Percentiles rank a stretch among this genome's conserved stretches.
phyloP scores from a whole-genome alignment of 306 rosid genomes.

The Cicer pinnatifidum region DNA sequence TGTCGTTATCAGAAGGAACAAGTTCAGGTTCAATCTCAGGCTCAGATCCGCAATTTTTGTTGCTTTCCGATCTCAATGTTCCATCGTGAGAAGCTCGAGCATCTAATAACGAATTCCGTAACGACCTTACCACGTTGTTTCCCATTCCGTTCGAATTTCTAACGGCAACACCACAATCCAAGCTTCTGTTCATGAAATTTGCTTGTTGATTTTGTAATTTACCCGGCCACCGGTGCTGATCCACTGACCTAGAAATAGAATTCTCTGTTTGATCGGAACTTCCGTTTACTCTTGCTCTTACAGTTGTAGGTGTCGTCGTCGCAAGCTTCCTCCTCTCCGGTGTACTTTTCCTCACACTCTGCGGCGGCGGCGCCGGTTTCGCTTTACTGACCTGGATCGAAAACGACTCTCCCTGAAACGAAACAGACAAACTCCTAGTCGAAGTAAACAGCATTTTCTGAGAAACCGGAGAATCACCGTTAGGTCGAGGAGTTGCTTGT shows the following conservation, averaged over 20 bases:
- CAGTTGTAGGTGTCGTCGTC: constrained; percentile 43
- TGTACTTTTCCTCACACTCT: constrained; percentile 63
- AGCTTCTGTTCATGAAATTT: constrained; percentile 63
- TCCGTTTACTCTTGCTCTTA: constrained; percentile 47
- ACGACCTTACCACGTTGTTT: constrained; percentile 61
- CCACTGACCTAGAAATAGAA: constrained; percentile 54
- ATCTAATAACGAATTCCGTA: constrained; percentile 61
- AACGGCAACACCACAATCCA: constrained; percentile 59
- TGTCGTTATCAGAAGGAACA: constrained; percentile 70
- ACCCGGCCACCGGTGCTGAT: constrained; percentile 80
- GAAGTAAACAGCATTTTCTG: constrained; percentile 82
- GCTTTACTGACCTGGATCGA: constrained; percentile 76
- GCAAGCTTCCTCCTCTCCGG: constrained; percentile 77
- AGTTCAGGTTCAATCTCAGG: constrained; percentile 46
- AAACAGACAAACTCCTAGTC: constrained; percentile 82
- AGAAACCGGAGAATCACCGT: constrained; percentile 59
- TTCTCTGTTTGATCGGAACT: constrained; percentile 59
- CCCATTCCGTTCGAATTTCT: constrained; percentile 55
- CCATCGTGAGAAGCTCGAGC: constrained; percentile 50
- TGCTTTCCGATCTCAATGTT: constrained; percentile 50
- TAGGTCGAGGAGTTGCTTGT: constrained; percentile 60
- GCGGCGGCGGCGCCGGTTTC: constrained; percentile 65
- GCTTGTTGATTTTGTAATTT: constrained; percentile 44
- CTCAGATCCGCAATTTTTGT: constrained; percentile 56
- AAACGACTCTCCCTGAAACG: constrained; percentile 93